Base-by-base conservation (phyloP, 164 flowering plant genomes). In the Magnolia kwangsiensis region DNA sequence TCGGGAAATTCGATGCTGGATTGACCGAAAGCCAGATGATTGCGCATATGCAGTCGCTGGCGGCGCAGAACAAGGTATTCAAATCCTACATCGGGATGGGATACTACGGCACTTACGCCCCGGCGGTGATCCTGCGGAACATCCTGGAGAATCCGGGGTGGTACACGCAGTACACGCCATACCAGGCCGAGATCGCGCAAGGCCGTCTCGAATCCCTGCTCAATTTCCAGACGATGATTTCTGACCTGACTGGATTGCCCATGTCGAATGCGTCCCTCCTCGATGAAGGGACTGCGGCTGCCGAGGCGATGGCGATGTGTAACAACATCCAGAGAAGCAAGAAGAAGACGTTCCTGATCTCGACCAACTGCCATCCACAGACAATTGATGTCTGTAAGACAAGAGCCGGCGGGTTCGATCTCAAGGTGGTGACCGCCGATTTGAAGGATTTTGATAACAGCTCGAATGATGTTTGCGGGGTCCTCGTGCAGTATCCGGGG, bases 221-320 rank as follows among this genome's bases (percentile, higher is more conserved):
- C 65, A 96, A 96, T 82, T 96, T 27, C 78, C 99, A 96, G 78
- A 96, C 98, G 19, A 29, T 94, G 87, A 88, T 96, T 75, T 74
- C 97, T 3, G 99, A 96, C 79, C 92, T 96, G 27, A 96, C 99
- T 20, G 99, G 92, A 3, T 78, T 96, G 45, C 98, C 99, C n/a
- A 94, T 96, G 98, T 92, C 99, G 5, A 96, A 96, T 77, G 97
- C 99, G 5, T 94, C 98, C 0, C 81, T 96, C 58, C 95, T 94
- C 14, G 99, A 96, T 72, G 98, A 96, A 70, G 98, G 98, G 7
- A 96, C 99, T 1, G 98, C 99, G 0, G 98, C 98, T 1, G 99
- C 99, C 0, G 99, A 96, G 86, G 99, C 99, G 8, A 96, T 96
- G 99, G 87, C 99, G 3, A 94, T 96, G 98, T 96, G 99, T 84